Evolutionary conservation across 257 asterid species (phyloP), one percentile per base, ranked within the genome.

Genomic region (Prunella vulgaris): DNA sequence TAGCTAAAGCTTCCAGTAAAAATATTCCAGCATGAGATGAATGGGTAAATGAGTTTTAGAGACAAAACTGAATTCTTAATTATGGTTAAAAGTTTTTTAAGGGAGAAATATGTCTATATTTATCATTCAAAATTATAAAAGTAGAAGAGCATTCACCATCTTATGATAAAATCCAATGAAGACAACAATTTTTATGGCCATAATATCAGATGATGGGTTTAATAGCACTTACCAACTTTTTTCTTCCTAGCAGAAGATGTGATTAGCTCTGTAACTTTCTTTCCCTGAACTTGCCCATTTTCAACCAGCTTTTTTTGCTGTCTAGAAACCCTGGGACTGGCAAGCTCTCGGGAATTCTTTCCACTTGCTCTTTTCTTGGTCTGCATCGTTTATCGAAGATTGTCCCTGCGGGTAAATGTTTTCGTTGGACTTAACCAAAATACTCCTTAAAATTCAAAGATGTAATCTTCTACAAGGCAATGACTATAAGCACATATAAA

Each of bases 161-260:
- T 53, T 33, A 56, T 33, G 21, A n/a, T 22, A 53, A 52, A 70
- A 40, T 21, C 5, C 57, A 20, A 60, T 10, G 33, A 65, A 56
- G 56, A 21, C 70, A 24, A 37, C n/a, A n/a, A n/a, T n/a, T 2
- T 30, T 49, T 30, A 18, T 64, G 60, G 62, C 52, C 71, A 37
- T 63, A 15, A 7, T 27, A 54, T 30, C 48, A 64, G 66, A 42
- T 27, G 60, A 28, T n/a, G 28, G 37, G 9, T 75, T 66, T 64
- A 68, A 58, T 24, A 66, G 60, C 24, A 72, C 85, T 66, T 65
- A 93, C 99, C 91, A 70, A 79, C 73, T 86, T 87, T 89, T 74
- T 86, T 88, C 90, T 94, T 94, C 85, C 96, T 85, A 37, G 80
- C 87, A 63, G 99, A 90, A 60, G 99, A 88, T n/a, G 97, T 80